Conservation (phyloP, 129 eudicot species). For the Flaveria trinervia region DNA sequence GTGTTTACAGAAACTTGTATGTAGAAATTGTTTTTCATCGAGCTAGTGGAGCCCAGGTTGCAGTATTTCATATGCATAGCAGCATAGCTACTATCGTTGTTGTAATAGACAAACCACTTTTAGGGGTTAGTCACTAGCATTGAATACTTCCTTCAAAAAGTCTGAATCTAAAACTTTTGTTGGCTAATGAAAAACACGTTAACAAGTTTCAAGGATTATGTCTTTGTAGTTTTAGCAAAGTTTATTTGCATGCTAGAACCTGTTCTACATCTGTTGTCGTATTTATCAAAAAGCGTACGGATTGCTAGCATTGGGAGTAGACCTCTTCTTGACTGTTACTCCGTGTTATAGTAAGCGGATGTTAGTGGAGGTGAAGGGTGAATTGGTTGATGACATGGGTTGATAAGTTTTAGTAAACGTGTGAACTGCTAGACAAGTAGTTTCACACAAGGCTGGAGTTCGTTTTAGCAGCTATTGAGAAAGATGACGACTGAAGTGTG, state of each 20-base stretch:
- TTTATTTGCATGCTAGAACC: conserved; percentile 6
- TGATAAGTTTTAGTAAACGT: background rate
- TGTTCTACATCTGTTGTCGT: background rate
- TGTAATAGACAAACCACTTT: background rate
- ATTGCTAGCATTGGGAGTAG: background rate
- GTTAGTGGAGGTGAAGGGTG: too few relatives aligned
- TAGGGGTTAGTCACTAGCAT: background rate
- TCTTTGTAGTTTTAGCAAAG: background rate
- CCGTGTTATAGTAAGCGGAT: conserved; percentile 2
- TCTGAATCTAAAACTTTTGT: background rate
- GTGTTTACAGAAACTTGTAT: background rate
- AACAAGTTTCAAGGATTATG: conserved; percentile 5
- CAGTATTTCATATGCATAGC: background rate
- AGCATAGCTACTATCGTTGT: background rate
- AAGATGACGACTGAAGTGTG: background rate
- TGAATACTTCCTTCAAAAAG: background rate
- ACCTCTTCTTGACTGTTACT: background rate
- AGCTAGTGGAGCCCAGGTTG: background rate
- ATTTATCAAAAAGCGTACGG: background rate
- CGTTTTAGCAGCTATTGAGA: background rate
- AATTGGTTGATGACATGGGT: conserved; percentile 1
- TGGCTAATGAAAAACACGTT: background rate
- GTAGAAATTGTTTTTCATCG: background rate
- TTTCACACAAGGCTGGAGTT: background rate
- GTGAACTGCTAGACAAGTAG: background rate